Evolutionary conservation across 805 yeast genomes (phyloP).

Genomic region (Monosporozyma solicola): DNA sequence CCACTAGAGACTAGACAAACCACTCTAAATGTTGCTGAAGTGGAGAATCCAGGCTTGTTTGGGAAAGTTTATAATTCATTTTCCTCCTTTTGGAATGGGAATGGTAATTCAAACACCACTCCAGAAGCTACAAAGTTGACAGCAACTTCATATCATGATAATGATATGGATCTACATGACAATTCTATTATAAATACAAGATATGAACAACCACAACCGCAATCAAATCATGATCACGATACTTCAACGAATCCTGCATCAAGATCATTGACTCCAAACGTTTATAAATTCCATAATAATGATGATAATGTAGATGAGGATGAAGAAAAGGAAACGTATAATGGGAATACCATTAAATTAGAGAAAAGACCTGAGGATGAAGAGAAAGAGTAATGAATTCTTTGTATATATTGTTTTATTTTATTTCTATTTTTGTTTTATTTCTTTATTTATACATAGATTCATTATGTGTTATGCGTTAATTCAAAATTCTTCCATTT

Average conservation of each 20-base stretch:
- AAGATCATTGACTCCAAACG: constrained; percentile 26
- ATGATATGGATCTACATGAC: not conserved
- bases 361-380: constrained; percentile 34
- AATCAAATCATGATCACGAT: not conserved
- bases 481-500: not conserved
- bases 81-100: constrained; percentile 29
- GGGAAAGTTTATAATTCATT: constrained; percentile 29
- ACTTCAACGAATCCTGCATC: constrained; percentile 8
- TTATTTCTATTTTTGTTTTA: not conserved
- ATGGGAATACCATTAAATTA: constrained; percentile 46
- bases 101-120: not conserved
- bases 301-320: constrained; percentile 20
- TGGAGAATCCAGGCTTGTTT: constrained; percentile 24
- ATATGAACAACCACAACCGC: not conserved
- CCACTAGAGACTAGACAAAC: constrained; percentile 35
- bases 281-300: constrained; percentile 22
- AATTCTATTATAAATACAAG: not conserved
- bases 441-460: not conserved
- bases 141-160: constrained; percentile 9
- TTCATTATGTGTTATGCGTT: not conserved
- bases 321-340: constrained; percentile 41
- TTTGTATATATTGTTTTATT: not conserved
- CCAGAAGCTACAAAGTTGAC: not conserved
- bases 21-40: constrained; percentile 22
- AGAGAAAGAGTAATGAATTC: not conserved